A percentile compares a stretch with the other conserved stretches of the same genome.
Evolutionary conservation across 345 rosid genomes (phyloP).

Genomic region (Excoecaria agallocha): DNA sequence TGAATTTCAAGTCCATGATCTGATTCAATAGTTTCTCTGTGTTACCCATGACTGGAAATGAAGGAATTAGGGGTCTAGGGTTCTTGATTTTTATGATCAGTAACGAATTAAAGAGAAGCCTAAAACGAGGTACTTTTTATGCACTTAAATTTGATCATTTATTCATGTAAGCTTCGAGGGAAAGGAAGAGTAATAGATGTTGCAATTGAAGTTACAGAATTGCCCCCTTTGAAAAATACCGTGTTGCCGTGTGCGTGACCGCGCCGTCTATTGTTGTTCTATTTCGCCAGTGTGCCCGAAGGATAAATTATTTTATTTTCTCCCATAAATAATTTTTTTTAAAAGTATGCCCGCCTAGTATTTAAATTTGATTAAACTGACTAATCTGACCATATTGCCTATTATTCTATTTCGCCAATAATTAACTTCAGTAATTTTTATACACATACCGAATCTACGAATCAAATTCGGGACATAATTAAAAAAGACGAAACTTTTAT

Average conservation of each 20-base stretch:
- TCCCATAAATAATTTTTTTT: no score
- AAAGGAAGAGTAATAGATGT: not conserved
- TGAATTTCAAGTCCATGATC: slow-evolving; percentile 94
- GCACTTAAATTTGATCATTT: not conserved
- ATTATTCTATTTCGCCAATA: no score
- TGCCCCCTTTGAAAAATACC: slow-evolving; percentile 2
- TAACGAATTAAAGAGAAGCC: not conserved
- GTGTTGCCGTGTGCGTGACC: not conserved
- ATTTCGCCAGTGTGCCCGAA: no score
- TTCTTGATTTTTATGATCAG: slow-evolving; percentile 3
- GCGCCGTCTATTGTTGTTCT: not conserved
- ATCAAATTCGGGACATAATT: no score
- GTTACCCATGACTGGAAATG: slow-evolving; percentile 57
- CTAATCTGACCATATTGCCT: no score
- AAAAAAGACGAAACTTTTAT: no score
- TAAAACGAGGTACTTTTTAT: no score
- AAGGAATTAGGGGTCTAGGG: slow-evolving; percentile 15
- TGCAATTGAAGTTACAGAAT: not conserved
- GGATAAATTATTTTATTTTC: no score
- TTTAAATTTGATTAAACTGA: no score
- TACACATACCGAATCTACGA: no score
- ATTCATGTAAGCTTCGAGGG: not conserved
- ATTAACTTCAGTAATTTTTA: no score
- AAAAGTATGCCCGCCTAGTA: no score
- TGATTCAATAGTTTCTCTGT: slow-evolving; percentile 89